phyloP scores from a whole-genome alignment of 192 early-diverging fungal species.

The Coemansia reversa region DNA sequence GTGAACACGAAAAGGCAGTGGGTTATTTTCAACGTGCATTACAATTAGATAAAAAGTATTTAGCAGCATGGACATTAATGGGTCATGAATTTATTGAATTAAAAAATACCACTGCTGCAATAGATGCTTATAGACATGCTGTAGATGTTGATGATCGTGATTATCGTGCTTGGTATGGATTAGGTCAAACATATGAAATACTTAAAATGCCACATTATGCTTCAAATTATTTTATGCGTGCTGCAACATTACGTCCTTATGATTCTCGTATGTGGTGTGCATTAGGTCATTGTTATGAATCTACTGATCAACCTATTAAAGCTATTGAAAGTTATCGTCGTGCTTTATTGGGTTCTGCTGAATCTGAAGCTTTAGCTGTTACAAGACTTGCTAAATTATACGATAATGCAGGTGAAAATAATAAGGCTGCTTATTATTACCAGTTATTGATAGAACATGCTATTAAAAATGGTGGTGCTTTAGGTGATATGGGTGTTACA shows the following conservation, averaged over 20 bases:
- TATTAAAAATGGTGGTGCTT: slow-evolving; percentile 22
- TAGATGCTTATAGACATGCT: slow-evolving; percentile 85
- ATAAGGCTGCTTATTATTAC: slow-evolving; percentile 63
- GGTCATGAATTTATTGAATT: slow-evolving; percentile 94
- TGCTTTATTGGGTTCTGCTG: slow-evolving; percentile 62
- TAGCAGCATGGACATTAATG: slow-evolving; percentile 86
- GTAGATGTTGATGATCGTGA: slow-evolving; percentile 78
- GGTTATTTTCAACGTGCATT: slow-evolving; percentile 83
- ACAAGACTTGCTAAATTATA: slow-evolving; percentile 62
- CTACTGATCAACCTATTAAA: slow-evolving; percentile 48
- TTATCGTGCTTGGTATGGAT: slow-evolving; percentile 88
- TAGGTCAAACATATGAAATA: slow-evolving; percentile 88
- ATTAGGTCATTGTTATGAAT: slow-evolving; percentile 74
- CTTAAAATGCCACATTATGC: slow-evolving; percentile 80
- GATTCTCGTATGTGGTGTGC: slow-evolving; percentile 88
- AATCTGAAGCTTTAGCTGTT: slow-evolving; percentile 59
- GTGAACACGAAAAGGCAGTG: slow-evolving; percentile 82
- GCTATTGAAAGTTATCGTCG: slow-evolving; percentile 77
- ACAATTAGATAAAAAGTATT: slow-evolving; percentile 72
- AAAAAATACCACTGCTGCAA: slow-evolving; percentile 83
- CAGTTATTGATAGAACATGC: slow-evolving; percentile 43
- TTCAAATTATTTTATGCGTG: slow-evolving; percentile 78
- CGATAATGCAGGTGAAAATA: slow-evolving; percentile 55
- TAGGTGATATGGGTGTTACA: neutral
- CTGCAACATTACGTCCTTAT: slow-evolving; percentile 67